Base-by-base conservation (phyloP, 2,329 filamentous ascomycete species). In the Alternaria solani region DNA sequence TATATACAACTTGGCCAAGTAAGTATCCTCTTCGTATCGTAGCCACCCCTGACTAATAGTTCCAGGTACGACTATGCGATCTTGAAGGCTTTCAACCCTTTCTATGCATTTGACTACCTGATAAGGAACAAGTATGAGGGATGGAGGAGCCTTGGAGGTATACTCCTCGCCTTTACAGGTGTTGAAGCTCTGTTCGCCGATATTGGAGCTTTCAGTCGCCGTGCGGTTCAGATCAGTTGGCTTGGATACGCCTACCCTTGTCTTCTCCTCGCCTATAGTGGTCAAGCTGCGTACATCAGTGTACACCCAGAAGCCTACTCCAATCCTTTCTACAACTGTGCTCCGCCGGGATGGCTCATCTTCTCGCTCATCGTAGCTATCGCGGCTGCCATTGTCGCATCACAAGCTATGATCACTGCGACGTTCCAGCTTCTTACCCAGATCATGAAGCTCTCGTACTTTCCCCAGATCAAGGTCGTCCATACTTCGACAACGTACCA, bases 171-270 rank as follows among this genome's bases (percentile, higher is more conserved):
- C 3, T 93, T 94, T 69, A 93, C 91, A 2, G 91, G 76, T 43
- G 89, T 91, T n/a, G 91, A 93, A 74, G 90, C 91, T 1, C 81
- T 94, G 1, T 94, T 93, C 71, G 91, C 91, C 4, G 91, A 94
- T 68, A 81, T 94, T 7, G 91, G 91, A 34, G 91, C 91, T 23
- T 94, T 94, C 75, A 87, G 85, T 75, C 84, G 86, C 51, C 68
- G 61, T 23, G 90, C 91, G 0, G 88, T 94, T 52, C 90, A 92
- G 72, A 81, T 93, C 16, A 89, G 86, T 43, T 94, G 91, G 91
- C 80, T 93, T 4, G 81, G 83, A 52, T 88, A 88, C 66, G 85
- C 86, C 2, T 91, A 88, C 62, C 91, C 91, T 0, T 92, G 89
- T 69, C 81, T 89, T 11, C 74, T 90, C 1, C 74, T 90, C 12